phyloP scores from a whole-genome alignment of 495 filamentous ascomycete genomes.

The Trichoderma parareesei region DNA sequence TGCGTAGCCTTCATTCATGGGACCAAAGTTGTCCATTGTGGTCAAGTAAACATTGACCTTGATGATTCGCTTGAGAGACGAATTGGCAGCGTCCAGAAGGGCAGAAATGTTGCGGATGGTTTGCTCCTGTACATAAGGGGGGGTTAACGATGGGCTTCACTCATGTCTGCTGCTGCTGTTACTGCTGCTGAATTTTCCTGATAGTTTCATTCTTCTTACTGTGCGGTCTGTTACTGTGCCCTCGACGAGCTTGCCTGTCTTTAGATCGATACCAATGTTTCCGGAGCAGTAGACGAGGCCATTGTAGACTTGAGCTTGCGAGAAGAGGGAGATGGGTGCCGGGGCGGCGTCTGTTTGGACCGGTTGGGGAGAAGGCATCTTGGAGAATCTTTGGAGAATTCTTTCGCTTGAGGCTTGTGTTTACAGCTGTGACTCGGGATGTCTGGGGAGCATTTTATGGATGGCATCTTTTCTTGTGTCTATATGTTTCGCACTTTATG shows the following conservation, averaged over 20 bases:
- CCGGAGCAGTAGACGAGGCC: slow-evolving; percentile 54
- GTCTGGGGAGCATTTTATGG: too few relatives aligned
- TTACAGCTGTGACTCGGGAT: background rate
- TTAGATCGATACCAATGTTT: slow-evolving; percentile 42
- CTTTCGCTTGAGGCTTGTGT: background rate
- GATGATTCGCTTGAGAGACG: slow-evolving; percentile 50
- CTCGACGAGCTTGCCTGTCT: slow-evolving; percentile 40
- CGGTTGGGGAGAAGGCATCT: background rate
- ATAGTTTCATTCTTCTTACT: background rate
- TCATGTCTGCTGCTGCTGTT: background rate
- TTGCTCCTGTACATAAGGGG: background rate
- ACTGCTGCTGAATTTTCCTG: too few relatives aligned
- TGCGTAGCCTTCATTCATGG: slow-evolving; percentile 42
- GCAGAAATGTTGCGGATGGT: slow-evolving; percentile 43
- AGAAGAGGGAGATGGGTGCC: slow-evolving; percentile 46
- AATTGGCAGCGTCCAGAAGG: slow-evolving; percentile 53
- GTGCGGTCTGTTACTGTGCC: slow-evolving; percentile 47
- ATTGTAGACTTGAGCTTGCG: slow-evolving; percentile 48
- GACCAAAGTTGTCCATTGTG: slow-evolving; percentile 57
- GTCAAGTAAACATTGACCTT: slow-evolving; percentile 63
- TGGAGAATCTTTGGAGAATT: background rate
- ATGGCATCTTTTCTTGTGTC: too few relatives aligned
- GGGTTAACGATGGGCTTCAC: background rate
- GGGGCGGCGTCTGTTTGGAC: slow-evolving; percentile 23
- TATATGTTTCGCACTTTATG: background rate